phyloP scores from a whole-genome alignment of 163 green algal species.

The Scenedesmus sp. region DNA sequence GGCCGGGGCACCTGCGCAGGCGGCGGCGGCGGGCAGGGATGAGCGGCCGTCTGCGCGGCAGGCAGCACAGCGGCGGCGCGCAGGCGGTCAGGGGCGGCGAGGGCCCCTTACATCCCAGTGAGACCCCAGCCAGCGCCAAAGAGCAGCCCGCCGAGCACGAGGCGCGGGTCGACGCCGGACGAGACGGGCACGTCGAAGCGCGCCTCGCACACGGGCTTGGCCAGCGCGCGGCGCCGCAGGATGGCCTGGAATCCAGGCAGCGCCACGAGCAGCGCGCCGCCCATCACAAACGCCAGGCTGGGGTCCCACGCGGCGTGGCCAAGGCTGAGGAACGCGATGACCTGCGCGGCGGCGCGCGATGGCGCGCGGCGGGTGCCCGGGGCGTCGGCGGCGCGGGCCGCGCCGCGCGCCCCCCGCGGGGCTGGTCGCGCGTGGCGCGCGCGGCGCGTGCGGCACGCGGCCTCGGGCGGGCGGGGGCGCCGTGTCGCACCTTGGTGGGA shows the following conservation, averaged over 20 bases:
- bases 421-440: too few species aligned
- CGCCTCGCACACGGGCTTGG: conserved; percentile 43
- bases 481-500: conserved; percentile 64
- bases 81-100: too few species aligned
- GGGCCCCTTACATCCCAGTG: conserved; percentile 58
- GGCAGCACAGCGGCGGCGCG: too few species aligned
- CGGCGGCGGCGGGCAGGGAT: too few species aligned
- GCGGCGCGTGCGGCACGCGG: too few species aligned
- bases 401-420: too few species aligned
- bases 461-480: too few species aligned
- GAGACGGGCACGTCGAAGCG: not conserved
- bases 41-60: too few species aligned
- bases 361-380: too few species aligned
- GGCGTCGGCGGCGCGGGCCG: too few species aligned
- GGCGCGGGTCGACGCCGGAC: conserved; percentile 50
- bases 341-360: conserved; percentile 61
- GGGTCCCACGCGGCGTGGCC: conserved; percentile 65
- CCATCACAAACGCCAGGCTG: conserved; percentile 83
- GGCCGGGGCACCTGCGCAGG: conserved; percentile 69
- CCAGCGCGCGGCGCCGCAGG: conserved; percentile 19
- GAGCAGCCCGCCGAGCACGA: conserved; percentile 58
- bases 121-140: conserved; percentile 69
- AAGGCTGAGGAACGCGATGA: conserved; percentile 71
- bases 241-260: conserved; percentile 62
- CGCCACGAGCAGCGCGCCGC: conserved; percentile 68